Evolutionary conservation across 2,329 filamentous ascomycete genomes (phyloP), one percentile per base, ranked within the genome.

Genomic region (Setomelanomma holmii): DNA sequence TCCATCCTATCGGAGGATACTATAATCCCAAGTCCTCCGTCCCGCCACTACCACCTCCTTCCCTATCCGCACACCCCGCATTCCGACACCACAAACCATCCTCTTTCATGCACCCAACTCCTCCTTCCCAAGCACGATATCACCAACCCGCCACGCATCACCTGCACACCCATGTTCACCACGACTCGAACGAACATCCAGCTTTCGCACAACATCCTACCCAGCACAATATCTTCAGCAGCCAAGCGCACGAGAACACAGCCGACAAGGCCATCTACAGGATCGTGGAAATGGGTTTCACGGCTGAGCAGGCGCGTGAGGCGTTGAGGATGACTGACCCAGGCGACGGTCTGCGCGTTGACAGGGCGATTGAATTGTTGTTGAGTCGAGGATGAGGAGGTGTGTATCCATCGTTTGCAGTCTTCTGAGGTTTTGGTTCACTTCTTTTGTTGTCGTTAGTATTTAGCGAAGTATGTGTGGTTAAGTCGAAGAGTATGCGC

Each of bases 251-350:
- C 58, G 71, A 80, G 33, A 82, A 85, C 45, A 82, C 84, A 0
- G 81, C 81, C 12, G 84, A 86, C 41, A 76, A 78, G 40, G 85
- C 85, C 0, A 80, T 87, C 16, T 73, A 77, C 40, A 75, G 79
- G 36, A 82, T 88, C 49, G 82, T 86, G 4, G 80, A 85, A 30
- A 83, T 87, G 68, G 85, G 85, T 0, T 88, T 87, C 58, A 77
- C 77, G 6, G 73, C 79, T 14, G 77, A 79, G 16, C 78, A 85
- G 56, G 84, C 84, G 6, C 80, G 81, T 51, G 79, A 81, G 61
- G 85, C 85, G 16, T 71, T 88, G 16, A 79, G 80, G 35, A 78
- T 81, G 60, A 87, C 84, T 4, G 85, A 87, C 66, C 79, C 79
- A 12, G 85, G 84, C 0, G 82, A 85, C 56, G 83, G 83, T 1